Percentiles rank a stretch among this genome's conserved stretches.
These are phyloP conservation scores for Fusarium chlamydosporum DNA, from an alignment of 2,329 filamentous ascomycete species.

Conservation along the genomic window DNA sequence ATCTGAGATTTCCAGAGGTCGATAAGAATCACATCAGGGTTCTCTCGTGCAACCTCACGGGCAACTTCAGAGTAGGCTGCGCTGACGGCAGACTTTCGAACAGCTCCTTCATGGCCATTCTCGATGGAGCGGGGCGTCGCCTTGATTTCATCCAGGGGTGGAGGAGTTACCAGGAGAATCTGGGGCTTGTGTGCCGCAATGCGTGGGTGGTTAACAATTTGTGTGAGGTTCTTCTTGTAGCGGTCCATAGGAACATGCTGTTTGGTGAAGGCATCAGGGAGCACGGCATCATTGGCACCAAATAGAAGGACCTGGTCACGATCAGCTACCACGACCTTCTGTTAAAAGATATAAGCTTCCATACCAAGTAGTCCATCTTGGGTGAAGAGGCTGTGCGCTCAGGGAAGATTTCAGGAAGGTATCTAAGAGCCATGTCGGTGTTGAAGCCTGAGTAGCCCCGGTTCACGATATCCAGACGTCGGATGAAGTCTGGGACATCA, in stretches of 20 bases:
- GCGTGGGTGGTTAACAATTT: conserved; percentile 79
- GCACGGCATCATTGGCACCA: conserved; percentile 89
- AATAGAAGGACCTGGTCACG: conserved; percentile 78
- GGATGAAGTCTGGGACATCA: conserved; percentile 72
- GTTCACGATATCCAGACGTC: conserved; percentile 88
- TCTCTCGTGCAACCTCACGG: conserved; percentile 76
- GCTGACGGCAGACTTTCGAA: conserved; percentile 63
- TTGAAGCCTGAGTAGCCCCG: conserved; percentile 91
- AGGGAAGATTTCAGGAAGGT: conserved; percentile 79
- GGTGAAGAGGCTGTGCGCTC: conserved; percentile 67
- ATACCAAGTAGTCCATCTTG: conserved; percentile 76
- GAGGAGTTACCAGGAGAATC: conserved; percentile 84
- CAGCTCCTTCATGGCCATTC: conserved; percentile 61
- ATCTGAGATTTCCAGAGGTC: conserved; percentile 88
- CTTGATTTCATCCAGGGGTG: conserved; percentile 84
- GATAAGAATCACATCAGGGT: conserved; percentile 76
- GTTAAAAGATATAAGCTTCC: conserved; percentile 40
- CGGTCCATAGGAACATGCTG: conserved; percentile 85
- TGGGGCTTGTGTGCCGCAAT: conserved; percentile 78
- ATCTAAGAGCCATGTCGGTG: conserved; percentile 78
- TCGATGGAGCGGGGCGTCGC: conserved; percentile 63
- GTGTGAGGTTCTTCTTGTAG: conserved; percentile 79
- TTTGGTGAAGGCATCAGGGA: conserved; percentile 71
- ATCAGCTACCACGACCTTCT: conserved; percentile 37
- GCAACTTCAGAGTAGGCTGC: conserved; percentile 71